Percentiles rank a stretch among this genome's conserved stretches.
These are phyloP conservation scores for Spathaspora arborariae DNA, from an alignment of 805 yeast species.

Conservation along the genomic window DNA sequence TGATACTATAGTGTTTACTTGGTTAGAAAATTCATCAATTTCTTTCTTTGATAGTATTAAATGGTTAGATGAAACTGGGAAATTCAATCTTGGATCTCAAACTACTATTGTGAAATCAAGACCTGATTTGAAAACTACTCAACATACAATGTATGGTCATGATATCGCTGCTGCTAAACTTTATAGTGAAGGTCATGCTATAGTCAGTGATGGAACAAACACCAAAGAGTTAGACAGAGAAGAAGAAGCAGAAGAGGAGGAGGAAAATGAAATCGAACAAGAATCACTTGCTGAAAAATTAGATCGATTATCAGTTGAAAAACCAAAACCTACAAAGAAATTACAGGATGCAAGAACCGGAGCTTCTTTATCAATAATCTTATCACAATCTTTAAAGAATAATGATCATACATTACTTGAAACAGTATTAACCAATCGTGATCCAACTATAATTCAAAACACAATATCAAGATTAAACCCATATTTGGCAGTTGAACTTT, in stretches of 20 bases:
- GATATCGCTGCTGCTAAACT: constrained; percentile 51
- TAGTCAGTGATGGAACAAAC: constrained; percentile 62
- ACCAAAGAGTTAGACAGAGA: constrained; percentile 50
- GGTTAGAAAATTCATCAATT: constrained; percentile 60
- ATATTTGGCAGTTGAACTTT: constrained; percentile 44
- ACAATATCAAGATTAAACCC: constrained; percentile 49
- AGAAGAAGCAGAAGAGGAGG: constrained; percentile 43
- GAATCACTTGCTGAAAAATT: constrained; percentile 53
- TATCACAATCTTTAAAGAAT: constrained; percentile 83
- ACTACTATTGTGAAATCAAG: constrained; percentile 30
- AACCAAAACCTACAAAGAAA: constrained; percentile 30
- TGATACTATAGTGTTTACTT: constrained; percentile 42
- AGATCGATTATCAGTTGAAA: constrained; percentile 29
- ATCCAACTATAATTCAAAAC: constrained; percentile 45
- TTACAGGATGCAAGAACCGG: constrained; percentile 58
- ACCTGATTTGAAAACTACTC: constrained; percentile 39
- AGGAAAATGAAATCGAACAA: constrained; percentile 32
- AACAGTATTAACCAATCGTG: constrained; percentile 63
- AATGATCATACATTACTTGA: constrained; percentile 86
- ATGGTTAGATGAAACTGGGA: constrained; percentile 39
- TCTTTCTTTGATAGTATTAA: constrained; percentile 54
- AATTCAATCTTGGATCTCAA: constrained; percentile 20
- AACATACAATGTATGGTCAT: constrained; percentile 42
- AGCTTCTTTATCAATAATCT: constrained; percentile 68
- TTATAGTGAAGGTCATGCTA: constrained; percentile 60